Base-by-base conservation (phyloP, 2,329 filamentous ascomycete species). In the Calonectria pauciramosa region DNA sequence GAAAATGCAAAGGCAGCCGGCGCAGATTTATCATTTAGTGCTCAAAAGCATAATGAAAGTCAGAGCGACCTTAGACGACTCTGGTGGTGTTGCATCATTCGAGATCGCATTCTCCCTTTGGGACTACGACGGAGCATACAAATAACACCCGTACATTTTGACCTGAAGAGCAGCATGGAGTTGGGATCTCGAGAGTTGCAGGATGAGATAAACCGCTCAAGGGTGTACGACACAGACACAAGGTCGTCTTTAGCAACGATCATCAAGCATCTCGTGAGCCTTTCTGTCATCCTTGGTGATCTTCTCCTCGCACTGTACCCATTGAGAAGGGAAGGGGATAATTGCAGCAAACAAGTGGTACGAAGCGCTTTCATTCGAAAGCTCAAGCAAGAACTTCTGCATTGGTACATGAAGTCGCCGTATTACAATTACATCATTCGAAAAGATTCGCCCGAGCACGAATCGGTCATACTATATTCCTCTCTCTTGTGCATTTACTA, bases 71-170 rank as follows among this genome's bases (percentile, higher is more conserved):
- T 68, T 13, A 54, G 65, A 32, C 49, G 65, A 8, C 49, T 68
- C 13, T 68, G 65, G 65, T 68, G 65, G 65, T 68, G 65, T 30
- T 68, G 65, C 8, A 68, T 68, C 20, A 68, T 68, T 14, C 49
- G 65, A 23, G 65, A 68, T n/a, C 65, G 65, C 1, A 68, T 68
- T 56, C 49, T 68, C 3, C 65, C 65, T 2, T 10, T 68, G 28
- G 65, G 65, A 2, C 28, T 68, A 16, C 65, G 65, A 44, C 49
- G 65, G 14, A 68, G 65, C 34, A 68, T 68, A 28, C 32, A 38
- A 30, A 68, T 68, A 26, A 68, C 65, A 2, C 49, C 49, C 23
- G 65, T 51, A 13, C 65, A 68, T 30, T 68, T 68, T 38, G 65
- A 68, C 14, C 36, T 68, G n/a, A 56, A 68, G 23, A 68, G 44